Base-by-base conservation (phyloP, 352 stramenopile species). In the Pythium aquatile region DNA sequence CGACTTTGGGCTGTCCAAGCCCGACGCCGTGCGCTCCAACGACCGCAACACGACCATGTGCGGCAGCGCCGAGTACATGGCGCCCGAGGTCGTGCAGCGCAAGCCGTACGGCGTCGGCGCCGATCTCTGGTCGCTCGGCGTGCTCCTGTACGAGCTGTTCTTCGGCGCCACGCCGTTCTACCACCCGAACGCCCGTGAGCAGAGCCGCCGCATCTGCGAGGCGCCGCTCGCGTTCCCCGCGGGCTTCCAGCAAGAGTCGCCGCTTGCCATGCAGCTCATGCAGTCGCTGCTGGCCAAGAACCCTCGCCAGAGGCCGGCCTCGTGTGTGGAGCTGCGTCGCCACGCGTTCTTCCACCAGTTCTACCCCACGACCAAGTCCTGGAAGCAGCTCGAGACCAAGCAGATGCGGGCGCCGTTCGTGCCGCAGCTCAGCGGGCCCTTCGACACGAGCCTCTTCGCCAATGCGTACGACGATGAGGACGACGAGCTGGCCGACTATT, bases 91-190 rank as follows among this genome's bases (percentile, higher is more conserved):
- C 35, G 57, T 91, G 29, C 68, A 79, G 55, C 81, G 84, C 39
- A 49, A 82, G 55, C 61, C 70, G 24, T 88, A 93, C 66, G 79
- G 86, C 55, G 70, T 81, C 47, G 67, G 76, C 11, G 78, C 82
- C 14, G 83, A 93, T 65, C 37, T 93, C 17, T 91, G 85, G 83
- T 75, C 81, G 11, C 88, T 93, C 40, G 85, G 93, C 26, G 95
- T 90, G 58, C 52, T 93, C 49, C 55, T 93, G 56, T 91, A 84
- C 54, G 83, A 91, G 47, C 66, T 91, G 55, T 60, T 91, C 10
- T 81, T 81, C 39, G 83, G 75, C 5, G 47, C 40, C 2, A 88
- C 81, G 11, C 81, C 83, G 17, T 99, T 99, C 68, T 98, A 98
- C 69, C 77, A 88, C 54, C 17, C 63, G 1, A 97, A 96, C 48